phyloP scores from a whole-genome alignment of 257 asterid genomes.

The Ligustrum vulgare region DNA sequence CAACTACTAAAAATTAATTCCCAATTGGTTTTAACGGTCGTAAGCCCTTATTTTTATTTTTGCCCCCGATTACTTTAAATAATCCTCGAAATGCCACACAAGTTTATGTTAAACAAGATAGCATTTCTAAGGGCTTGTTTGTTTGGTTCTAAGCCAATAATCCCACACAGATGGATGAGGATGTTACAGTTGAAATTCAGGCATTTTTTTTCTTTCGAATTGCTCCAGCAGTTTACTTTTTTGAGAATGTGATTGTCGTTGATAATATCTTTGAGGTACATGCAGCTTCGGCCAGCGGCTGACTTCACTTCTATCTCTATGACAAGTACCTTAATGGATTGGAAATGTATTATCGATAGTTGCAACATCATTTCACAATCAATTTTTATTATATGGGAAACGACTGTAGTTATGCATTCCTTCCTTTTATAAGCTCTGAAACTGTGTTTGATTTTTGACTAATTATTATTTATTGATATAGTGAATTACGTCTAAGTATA shows the following conservation, averaged over 20 bases:
- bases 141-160: too few species aligned
- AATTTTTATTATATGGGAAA: background rate
- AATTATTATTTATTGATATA: too few species aligned
- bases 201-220: slow-evolving; percentile 88
- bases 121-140: too few species aligned
- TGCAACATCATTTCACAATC: slow-evolving; percentile 5
- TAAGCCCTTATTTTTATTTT: too few species aligned
- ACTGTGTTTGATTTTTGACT: too few species aligned
- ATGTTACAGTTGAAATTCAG: slow-evolving; percentile 61
- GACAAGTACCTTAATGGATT: slow-evolving; percentile 81
- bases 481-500: too few species aligned
- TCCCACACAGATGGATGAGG: slow-evolving; percentile 84
- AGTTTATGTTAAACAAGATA: too few species aligned
- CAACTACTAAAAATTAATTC: too few species aligned
- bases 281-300: slow-evolving; percentile 56
- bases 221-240: slow-evolving; percentile 86
- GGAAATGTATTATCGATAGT: slow-evolving; percentile 66
- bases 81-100: too few species aligned
- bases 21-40: too few species aligned
- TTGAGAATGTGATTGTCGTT: slow-evolving; percentile 71
- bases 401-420: background rate
- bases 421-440: background rate
- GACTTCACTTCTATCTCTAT: slow-evolving; percentile 72
- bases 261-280: slow-evolving; percentile 75
- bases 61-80: too few species aligned